Evolutionary conservation across 2,329 filamentous ascomycete genomes (phyloP).

Genomic region (Aspergillus ibericus): DNA sequence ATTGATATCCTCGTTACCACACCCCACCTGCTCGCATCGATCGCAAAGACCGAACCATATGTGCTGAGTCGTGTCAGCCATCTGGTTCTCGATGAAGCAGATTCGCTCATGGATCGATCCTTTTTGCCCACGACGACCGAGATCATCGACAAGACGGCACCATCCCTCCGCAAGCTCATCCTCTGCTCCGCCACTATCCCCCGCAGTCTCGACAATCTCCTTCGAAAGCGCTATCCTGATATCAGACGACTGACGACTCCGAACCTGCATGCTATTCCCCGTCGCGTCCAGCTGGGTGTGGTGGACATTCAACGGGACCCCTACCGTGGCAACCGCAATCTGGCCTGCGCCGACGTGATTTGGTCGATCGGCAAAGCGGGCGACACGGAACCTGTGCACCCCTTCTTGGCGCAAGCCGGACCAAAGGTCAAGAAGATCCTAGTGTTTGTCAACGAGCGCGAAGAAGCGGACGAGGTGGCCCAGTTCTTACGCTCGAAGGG

Average conservation of each 20-base stretch:
- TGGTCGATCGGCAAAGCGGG: conserved; percentile 87
- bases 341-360: conserved; percentile 92
- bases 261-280: conserved; percentile 92
- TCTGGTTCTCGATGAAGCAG: conserved; percentile 90
- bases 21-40: conserved; percentile 83
- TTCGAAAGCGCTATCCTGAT: conserved; percentile 78
- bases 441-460: conserved; percentile 95
- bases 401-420: conserved; percentile 34
- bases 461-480: conserved; percentile 79
- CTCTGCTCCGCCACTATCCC: conserved; percentile 97
- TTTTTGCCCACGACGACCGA: conserved; percentile 80
- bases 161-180: conserved; percentile 81
- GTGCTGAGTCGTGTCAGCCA: conserved; percentile 88
- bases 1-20: conserved; percentile 86
- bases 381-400: conserved; percentile 38
- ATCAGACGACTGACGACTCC: conserved; percentile 87
- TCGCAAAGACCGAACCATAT: conserved; percentile 86
- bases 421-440: conserved; percentile 79
- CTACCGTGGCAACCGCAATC: conserved; percentile 86
- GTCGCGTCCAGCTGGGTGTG: conserved; percentile 89
- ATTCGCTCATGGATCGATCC: conserved; percentile 90
- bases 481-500: conserved; percentile 79
- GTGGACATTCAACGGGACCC: conserved; percentile 90
- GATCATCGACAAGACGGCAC: conserved; percentile 77
- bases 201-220: conserved; percentile 77